Evolutionary conservation across 805 yeast genomes (phyloP).

Genomic region (Myxozyma nipponensis): DNA sequence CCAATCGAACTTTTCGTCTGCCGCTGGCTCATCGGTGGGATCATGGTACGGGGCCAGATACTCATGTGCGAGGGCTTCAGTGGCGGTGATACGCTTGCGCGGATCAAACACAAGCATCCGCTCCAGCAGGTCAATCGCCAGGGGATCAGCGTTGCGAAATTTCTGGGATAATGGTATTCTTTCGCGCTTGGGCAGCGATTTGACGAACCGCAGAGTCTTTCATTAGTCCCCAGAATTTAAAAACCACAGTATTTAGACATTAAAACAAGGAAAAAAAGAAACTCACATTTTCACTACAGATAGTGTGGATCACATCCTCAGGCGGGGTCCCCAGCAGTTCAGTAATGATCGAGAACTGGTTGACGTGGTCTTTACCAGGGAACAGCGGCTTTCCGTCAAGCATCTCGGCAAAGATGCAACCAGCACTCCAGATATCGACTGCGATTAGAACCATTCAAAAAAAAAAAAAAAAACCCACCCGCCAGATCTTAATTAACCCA

Average conservation of each 20-base stretch:
- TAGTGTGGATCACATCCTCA: conserved; percentile 89
- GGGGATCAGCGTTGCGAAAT: conserved; percentile 64
- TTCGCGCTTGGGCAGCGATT: conserved; percentile 86
- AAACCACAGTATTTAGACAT: not conserved
- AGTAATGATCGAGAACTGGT: conserved; percentile 94
- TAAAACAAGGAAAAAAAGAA: no score
- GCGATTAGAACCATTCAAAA: not conserved
- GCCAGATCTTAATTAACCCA: not conserved
- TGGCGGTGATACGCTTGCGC: conserved; percentile 88
- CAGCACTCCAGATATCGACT: conserved; percentile 97
- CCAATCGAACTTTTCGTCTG: conserved; percentile 94
- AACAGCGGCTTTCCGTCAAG: conserved; percentile 93
- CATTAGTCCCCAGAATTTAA: not conserved
- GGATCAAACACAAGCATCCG: conserved; percentile 95
- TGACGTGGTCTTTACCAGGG: conserved; percentile 98
- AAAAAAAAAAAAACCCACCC: not conserved
- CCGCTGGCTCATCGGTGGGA: conserved; percentile 94
- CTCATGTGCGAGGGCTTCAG: conserved; percentile 82
- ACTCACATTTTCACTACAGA: conserved; percentile 74
- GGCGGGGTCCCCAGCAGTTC: conserved; percentile 97
- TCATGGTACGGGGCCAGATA: conserved; percentile 95
- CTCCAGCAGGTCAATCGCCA: conserved; percentile 81
- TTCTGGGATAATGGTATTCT: conserved; percentile 84
- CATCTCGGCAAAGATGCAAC: conserved; percentile 97
- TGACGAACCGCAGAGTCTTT: conserved; percentile 79